Evolutionary conservation across 768 basidiomycete genomes (phyloP), one percentile per base, ranked within the genome.

Genomic region (Lactifluus piperatus): DNA sequence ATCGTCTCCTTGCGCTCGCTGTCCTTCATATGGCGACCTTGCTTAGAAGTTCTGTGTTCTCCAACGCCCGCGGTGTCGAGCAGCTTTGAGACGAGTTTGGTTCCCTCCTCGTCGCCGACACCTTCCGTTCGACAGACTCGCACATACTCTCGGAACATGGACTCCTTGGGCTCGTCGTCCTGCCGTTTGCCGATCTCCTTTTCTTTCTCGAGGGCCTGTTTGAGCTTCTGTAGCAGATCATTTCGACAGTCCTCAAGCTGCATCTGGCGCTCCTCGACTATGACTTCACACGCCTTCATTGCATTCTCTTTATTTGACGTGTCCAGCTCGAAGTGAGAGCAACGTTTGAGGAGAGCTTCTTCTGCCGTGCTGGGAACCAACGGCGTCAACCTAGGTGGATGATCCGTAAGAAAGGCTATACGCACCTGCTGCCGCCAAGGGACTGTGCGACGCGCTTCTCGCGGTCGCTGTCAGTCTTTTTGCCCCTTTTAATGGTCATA

Each of bases 331-430:
- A 95, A 97, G 69, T 95, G 94, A 5, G 94, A 94, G 69, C 93
- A 95, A 39, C 94, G 87, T 69, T 97, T 97, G 58, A 97, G 78
- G 11, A 97, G 79, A 2, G 94, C 93, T 74, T 97, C 92, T 68
- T 93, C 91, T 2, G 91, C 91, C 61, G 91, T 81, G 65, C 91
- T 93, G 30, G 29, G 45, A 10, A 14, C 20, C 39, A 50, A 36
- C 14, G 14, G 16, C n/a, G 54, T 60, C 53, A 60, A 24, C 27
- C 20, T 27, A 54, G 3, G 6, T 26, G 11, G 14, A 1, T 53
- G 30, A 26, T 62, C 43, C 24, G 41, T 32, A 57, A 53, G 43
- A 53, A 51, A 22, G 7, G 24, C 24, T 7, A 18, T 22, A 48
- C 43, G 41, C 8, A 77, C 89, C 65, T 75, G 80, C 90, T 92